phyloP scores from a whole-genome alignment of 257 asterid species.

The Marsdenia floribunda region DNA sequence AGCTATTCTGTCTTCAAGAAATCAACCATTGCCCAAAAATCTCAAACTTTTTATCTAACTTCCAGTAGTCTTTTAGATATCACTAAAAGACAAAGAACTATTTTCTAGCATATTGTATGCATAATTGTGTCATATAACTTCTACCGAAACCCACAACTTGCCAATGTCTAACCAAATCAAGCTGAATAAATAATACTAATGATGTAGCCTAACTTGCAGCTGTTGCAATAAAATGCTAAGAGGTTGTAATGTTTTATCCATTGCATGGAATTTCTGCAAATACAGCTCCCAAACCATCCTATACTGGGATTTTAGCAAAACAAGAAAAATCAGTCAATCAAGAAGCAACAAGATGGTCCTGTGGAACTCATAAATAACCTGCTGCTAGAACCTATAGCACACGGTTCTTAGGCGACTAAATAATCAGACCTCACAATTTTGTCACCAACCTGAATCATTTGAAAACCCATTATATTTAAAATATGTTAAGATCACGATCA shows the following conservation, averaged over 20 bases:
- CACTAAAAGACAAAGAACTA: background rate
- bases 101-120: background rate
- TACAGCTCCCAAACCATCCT: background rate
- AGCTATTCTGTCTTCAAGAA: background rate
- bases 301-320: background rate
- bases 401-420: background rate
- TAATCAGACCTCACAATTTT: background rate
- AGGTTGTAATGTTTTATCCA: background rate
- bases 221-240: background rate
- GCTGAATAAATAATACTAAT: background rate
- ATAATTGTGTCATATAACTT: background rate
- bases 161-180: background rate
- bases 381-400: background rate
- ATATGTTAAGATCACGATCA: background rate
- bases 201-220: background rate
- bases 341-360: background rate
- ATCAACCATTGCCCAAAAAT: background rate
- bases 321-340: background rate
- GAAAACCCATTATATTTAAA: background rate
- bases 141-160: background rate
- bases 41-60: background rate
- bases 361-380: background rate
- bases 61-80: background rate
- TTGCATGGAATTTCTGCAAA: background rate
- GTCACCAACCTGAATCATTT: background rate